These are phyloP conservation scores for Pulveroboletus sp. DNA, from an alignment of 768 basidiomycete genomes.

Conservation along the genomic window DNA sequence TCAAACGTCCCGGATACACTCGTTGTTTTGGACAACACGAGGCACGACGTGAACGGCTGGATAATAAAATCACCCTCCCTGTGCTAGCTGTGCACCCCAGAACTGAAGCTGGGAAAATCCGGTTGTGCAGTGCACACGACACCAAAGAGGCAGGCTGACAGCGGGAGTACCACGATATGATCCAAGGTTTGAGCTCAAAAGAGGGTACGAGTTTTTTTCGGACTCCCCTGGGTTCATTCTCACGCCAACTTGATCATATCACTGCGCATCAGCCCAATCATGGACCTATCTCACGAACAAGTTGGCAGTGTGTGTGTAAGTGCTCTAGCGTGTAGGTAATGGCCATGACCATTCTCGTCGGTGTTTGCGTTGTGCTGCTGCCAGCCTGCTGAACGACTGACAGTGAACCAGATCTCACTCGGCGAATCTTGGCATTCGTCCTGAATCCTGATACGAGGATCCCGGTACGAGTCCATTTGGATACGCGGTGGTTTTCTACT, in stretches of 20 bases:
- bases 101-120: slow-evolving; percentile 12
- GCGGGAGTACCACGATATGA: slow-evolving; percentile 3
- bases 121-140: not conserved
- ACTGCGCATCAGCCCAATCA: too few species aligned
- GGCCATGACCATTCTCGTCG: slow-evolving; percentile 2
- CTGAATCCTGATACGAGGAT: too few species aligned
- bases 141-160: not conserved
- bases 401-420: slow-evolving; percentile 5
- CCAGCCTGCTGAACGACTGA: not conserved
- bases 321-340: not conserved
- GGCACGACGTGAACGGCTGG: not conserved
- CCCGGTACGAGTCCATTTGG: not conserved
- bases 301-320: too few species aligned
- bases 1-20: not conserved
- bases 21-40: slow-evolving; percentile 2
- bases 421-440: not conserved
- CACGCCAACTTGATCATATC: slow-evolving; percentile 7
- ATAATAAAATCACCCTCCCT: too few species aligned
- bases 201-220: not conserved
- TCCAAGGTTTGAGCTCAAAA: not conserved
- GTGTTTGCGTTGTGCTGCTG: not conserved
- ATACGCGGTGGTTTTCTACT: not conserved
- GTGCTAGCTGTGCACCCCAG: slow-evolving; percentile 1
- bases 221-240: slow-evolving; percentile 9
- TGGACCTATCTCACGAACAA: too few species aligned